Base-by-base conservation (phyloP, 768 basidiomycete genomes). In the Cyathus striatus region DNA sequence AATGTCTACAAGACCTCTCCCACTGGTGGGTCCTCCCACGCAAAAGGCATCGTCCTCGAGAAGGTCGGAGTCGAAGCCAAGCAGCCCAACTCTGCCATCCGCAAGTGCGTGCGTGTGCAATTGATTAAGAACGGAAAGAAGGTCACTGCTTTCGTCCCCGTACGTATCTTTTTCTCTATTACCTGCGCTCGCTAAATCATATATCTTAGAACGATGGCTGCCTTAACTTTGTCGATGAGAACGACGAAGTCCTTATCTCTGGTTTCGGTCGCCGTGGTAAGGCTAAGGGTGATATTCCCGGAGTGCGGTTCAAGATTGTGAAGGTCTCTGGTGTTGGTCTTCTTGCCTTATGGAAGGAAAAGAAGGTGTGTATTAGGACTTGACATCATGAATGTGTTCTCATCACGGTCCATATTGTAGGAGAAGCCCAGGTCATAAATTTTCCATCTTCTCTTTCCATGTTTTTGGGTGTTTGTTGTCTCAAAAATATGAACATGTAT, bases 71-170 rank as follows among this genome's bases (percentile, higher is more conserved):
- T 99, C 51, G 96, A 99, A 76, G 95, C 96, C 64, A 99, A 99
- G 74, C 96, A 99, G 70, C 96, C 96, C 73, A 99, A 99, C 81
- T 99, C 96, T 64, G 96, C 96, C 66, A 98, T 99, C 70, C 93
- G 96, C 69, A 99, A 99, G 70, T 99, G 96, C 76, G 96, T 99
- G 55, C 92, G 96, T 75, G 96, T 99, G 50, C 96, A 99, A 62
- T 79, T 99, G 56, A 98, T 99, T 69, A 99, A 99, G 82, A 99
- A 99, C 75, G 96, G 96, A 54, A 99, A 99, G 86, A 98, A 98
- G 69, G 95, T 99, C 64, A 98, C 95, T 50, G 96, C 96, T 60
- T 99, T 99, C 85, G 96, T 98, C 30, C 95, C 95, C 49, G 90
- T 90, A 58, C 54, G 90, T 80, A 7, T 35, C 34, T 13, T 38